phyloP scores from a whole-genome alignment of 257 asterid genomes.

The Solanum clarkiae region DNA sequence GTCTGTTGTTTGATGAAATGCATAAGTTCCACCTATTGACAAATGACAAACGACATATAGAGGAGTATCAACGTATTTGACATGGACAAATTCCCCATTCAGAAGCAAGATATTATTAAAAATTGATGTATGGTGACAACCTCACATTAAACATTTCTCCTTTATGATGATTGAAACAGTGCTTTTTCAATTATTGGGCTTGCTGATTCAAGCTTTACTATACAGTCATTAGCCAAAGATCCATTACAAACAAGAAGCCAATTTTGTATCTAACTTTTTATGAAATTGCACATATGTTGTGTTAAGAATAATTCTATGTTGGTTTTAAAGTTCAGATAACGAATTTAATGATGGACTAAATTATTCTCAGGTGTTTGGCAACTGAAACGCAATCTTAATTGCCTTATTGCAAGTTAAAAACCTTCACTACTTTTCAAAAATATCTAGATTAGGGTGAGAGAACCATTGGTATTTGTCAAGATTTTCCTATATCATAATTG shows the following conservation, averaged over 20 bases:
- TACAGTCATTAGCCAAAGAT: background rate
- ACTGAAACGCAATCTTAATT: background rate
- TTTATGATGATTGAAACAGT: background rate
- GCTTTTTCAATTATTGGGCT: background rate
- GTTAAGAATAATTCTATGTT: too few relatives aligned
- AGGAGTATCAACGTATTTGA: background rate
- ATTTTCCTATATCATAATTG: too few relatives aligned
- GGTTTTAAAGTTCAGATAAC: too few relatives aligned
- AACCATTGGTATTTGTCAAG: too few relatives aligned
- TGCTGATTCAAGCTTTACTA: background rate
- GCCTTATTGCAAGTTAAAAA: background rate
- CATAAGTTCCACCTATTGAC: background rate
- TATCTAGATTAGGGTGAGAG: background rate
- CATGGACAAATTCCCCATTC: background rate
- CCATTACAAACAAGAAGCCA: background rate
- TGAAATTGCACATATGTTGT: too few relatives aligned
- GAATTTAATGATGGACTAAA: too few relatives aligned
- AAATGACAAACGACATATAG: background rate
- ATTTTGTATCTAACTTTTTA: background rate
- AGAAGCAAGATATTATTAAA: background rate
- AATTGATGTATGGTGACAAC: background rate
- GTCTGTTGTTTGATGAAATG: background rate
- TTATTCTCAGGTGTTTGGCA: background rate
- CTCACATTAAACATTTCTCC: background rate
- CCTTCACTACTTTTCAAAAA: background rate